Evolutionary conservation across 192 early-diverging fungal genomes (phyloP).

Genomic region (Linnemannia exigua): DNA sequence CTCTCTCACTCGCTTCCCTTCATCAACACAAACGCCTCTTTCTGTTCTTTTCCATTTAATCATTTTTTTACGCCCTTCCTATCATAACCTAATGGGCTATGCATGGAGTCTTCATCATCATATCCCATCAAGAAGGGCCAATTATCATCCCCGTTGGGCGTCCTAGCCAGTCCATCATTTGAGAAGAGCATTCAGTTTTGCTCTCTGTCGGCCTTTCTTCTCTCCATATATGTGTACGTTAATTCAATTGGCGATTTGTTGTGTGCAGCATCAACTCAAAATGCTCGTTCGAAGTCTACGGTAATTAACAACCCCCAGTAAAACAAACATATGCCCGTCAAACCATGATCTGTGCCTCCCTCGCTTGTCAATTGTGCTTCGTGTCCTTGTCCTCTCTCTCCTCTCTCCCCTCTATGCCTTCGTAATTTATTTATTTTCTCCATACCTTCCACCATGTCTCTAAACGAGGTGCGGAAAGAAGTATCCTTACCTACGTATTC

Average conservation of each 20-base stretch:
- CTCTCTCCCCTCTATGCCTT: not conserved
- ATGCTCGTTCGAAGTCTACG: not conserved
- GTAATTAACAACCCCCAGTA: no score
- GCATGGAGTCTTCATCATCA: not conserved
- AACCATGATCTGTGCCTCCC: slow-evolving; percentile 7
- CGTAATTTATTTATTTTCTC: not conserved
- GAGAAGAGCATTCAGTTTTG: not conserved
- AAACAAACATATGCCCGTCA: not conserved
- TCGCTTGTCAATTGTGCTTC: not conserved
- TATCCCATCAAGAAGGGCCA: not conserved
- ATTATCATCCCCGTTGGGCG: not conserved
- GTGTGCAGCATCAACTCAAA: no score
- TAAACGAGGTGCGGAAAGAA: not conserved
- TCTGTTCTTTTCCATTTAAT: not conserved
- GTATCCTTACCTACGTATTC: not conserved
- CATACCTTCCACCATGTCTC: not conserved
- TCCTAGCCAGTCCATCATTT: not conserved
- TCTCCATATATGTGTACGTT: no score
- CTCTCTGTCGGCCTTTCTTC: not conserved
- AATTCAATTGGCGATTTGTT: no score
- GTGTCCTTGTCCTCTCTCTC: not conserved
- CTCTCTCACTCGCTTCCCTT: not conserved
- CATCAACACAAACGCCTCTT: not conserved
- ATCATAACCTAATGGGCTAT: not conserved
- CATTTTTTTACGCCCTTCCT: not conserved